phyloP scores from a whole-genome alignment of 2,329 filamentous ascomycete genomes.

The Aspergillus fijiensis region DNA sequence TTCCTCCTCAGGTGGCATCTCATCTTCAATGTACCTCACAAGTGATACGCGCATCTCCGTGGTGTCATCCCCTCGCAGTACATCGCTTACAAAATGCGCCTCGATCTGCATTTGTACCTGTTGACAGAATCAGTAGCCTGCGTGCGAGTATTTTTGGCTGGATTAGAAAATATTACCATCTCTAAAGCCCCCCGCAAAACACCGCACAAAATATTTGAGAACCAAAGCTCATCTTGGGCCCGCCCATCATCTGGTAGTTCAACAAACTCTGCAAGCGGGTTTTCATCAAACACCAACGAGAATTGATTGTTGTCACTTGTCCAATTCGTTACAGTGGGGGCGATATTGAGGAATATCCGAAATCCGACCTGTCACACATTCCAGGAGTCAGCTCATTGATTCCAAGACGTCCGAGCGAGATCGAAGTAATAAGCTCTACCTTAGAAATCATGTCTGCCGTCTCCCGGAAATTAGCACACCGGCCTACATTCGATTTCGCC shows the following conservation, averaged over 20 bases:
- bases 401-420: neutral
- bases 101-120: constrained; percentile 96
- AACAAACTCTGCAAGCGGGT: constrained; percentile 94
- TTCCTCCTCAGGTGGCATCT: constrained; percentile 94
- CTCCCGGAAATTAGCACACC: constrained; percentile 90
- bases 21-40: constrained; percentile 93
- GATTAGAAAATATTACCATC: constrained; percentile 66
- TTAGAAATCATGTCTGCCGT: constrained; percentile 96
- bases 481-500: constrained; percentile 86
- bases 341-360: constrained; percentile 98
- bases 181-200: constrained; percentile 87
- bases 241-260: constrained; percentile 94
- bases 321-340: constrained; percentile 92
- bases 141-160: neutral
- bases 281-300: constrained; percentile 94
- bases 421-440: constrained; percentile 49
- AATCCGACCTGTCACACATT: constrained; percentile 73
- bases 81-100: constrained; percentile 91
- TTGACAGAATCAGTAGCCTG: constrained; percentile 5
- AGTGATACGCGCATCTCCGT: constrained; percentile 96
- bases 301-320: constrained; percentile 95
- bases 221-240: constrained; percentile 96
- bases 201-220: constrained; percentile 94
- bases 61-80: constrained; percentile 87
- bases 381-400: neutral